Evolutionary conservation across 2,329 filamentous ascomycete genomes (phyloP), one percentile per base, ranked within the genome.

Genomic region (Fusarium sacchari): DNA sequence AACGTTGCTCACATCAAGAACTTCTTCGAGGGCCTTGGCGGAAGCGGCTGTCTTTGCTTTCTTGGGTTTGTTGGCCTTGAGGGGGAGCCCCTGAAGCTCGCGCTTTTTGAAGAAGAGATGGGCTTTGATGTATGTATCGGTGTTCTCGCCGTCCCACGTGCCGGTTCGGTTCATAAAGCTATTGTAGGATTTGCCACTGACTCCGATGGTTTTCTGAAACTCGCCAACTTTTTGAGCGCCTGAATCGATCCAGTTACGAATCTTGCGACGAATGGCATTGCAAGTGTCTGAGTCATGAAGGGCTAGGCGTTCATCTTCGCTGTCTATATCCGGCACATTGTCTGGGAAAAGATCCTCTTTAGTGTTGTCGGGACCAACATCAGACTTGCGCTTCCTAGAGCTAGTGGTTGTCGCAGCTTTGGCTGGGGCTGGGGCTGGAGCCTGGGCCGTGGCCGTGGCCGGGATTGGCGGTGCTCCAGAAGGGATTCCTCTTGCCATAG

Each of bases 81-180:
- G 78, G 43, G 84, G 82, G 30, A 88, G 77, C 3, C 86, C 87
- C 36, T 83, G 81, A 37, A 86, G 73, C 74, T 90, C 86, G 39
- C 87, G 82, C 74, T 83, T 84, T 76, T 85, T 85, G 82, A 90
- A 90, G 78, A 84, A 87, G 20, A 44, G 39, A 67, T 79, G 81
- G 22, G 84, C 83, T 13, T 79, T 79, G 9, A 40, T 34, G 71
- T 83, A 85, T 4, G 80, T 80, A 60, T 81, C 80, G 67, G 77
- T 81, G 15, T 68, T 67, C 18, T 73, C 67, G 37, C 84, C 84
- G 14, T 82, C 79, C 67, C 81, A 78, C 9, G 80, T 77, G 10
- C 86, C 85, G 30, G 79, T 83, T 76, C 84, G 83, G n/a, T 81
- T 80, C 84, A 89, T 86, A 77, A 90, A 90, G 59, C 74, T 76